Conservation (phyloP, 2,329 filamentous ascomycete genomes). For the Trichoderma guizhouense region DNA sequence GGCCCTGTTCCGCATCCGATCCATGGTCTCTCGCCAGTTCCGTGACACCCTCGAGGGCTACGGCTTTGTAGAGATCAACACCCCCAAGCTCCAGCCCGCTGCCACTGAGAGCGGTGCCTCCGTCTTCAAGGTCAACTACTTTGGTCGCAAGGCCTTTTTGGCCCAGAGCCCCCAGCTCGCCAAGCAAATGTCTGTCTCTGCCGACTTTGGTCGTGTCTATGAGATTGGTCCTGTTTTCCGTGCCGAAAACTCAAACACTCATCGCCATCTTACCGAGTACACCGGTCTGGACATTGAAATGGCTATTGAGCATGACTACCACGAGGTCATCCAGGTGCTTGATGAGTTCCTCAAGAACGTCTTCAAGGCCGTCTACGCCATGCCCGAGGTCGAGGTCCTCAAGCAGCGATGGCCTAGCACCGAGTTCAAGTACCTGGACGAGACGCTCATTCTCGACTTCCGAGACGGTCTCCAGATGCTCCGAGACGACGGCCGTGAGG, state of each 20-base stretch:
- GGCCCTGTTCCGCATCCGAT: conserved; percentile 82
- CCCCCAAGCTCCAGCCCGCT: conserved; percentile 83
- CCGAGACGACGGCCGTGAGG: conserved; percentile 76
- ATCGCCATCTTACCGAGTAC: conserved; percentile 90
- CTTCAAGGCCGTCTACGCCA: conserved; percentile 40
- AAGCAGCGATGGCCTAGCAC: conserved; percentile 83
- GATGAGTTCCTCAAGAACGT: conserved; percentile 80
- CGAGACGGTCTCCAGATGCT: conserved; percentile 76
- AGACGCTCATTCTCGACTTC: conserved; percentile 81
- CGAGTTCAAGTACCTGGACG: conserved; percentile 80
- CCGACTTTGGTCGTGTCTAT: conserved; percentile 85
- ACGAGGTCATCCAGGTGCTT: conserved; percentile 77
- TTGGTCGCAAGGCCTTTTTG: conserved; percentile 79
- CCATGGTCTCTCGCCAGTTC: conserved; percentile 76
- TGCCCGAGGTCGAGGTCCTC: conserved; percentile 71
- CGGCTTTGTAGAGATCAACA: conserved; percentile 90
- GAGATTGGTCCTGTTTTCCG: conserved; percentile 73
- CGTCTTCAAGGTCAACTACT: conserved; percentile 91
- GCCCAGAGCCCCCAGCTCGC: conserved; percentile 89
- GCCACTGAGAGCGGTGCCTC: conserved; percentile 89
- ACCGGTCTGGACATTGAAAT: conserved; percentile 92
- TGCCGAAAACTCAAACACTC: conserved; percentile 93
- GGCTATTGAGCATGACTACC: conserved; percentile 83
- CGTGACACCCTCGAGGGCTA: conserved; percentile 69
- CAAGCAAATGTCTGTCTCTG: conserved; percentile 89